Evolutionary conservation across 306 rosid genomes (phyloP), one percentile per base, ranked within the genome.

Genomic region (Casuarina cunninghamiana): DNA sequence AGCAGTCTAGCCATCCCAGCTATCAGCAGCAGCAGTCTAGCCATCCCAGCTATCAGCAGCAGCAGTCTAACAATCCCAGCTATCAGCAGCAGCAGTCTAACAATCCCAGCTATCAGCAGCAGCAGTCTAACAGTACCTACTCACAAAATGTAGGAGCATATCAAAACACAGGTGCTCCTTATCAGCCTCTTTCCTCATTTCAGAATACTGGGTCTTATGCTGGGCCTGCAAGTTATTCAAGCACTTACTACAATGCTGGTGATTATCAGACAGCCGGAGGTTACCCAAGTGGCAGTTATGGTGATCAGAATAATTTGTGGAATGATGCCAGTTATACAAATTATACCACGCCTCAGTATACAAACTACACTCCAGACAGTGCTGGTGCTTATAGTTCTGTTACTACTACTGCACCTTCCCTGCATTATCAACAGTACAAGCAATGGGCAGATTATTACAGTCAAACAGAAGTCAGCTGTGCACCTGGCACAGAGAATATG

Each of bases 151-250:
- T 93, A 90, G 98, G 97, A 86, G 90, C 99, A 81, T 90, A 93
- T 89, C 98, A 93, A 96, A 96, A 93, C 86, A 90, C 99, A 96
- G 99, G 99, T 91, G 98, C 98, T 96, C 99, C 99, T 96, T 93
- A 93, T 91, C 99, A 92, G 97, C 97, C 98, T 91, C 79, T 89
- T 92, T 94, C 98, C 88, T 91, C 97, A 89, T 93, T 93, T 96
- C 99, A 86, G 94, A 93, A 91, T 96, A 88, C 93, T 79, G 99
- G 97, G 91, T 96, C 97, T 88, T 91, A 93, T 96, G 96, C 96
- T 91, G 98, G 91, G 88, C 89, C 99, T 70, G 81, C 98, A 90
- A 96, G 89, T 90, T 93, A 96, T 93, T 87, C 99, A 88, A 91
- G 97, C 97, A 93, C 99, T 96, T 96, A 93, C 82, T 96, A 93